Conservation (phyloP, 768 basidiomycete species). For the Termitomyces titanicus region DNA sequence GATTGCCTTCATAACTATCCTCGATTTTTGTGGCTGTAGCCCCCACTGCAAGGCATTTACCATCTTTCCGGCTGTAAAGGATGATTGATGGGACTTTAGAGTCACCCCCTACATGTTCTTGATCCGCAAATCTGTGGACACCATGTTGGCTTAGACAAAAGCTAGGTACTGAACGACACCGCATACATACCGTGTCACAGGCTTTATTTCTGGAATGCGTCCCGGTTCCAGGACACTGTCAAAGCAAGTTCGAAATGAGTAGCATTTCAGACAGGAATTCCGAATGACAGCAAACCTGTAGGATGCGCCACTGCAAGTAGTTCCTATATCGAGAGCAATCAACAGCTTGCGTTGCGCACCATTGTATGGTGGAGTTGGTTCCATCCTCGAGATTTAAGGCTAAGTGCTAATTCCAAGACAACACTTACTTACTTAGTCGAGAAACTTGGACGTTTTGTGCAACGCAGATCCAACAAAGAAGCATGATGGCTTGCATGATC, state of each 20-base stretch:
- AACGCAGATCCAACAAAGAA: conserved; percentile 15
- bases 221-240: conserved; percentile 31
- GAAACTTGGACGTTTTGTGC: neutral
- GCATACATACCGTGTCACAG: neutral
- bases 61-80: conserved; percentile 37
- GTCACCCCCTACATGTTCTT: conserved; percentile 38
- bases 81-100: conserved; percentile 42
- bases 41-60: conserved; percentile 36
- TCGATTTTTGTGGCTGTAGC: conserved; percentile 34
- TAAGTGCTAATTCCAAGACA: too few relatives aligned
- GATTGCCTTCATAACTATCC: conserved; percentile 31
- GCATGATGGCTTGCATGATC: conserved; percentile 5
- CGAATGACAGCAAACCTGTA: conserved; percentile 23
- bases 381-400: neutral
- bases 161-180: neutral
- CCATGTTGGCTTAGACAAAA: neutral
- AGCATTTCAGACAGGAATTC: neutral
- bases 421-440: too few relatives aligned
- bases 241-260: neutral
- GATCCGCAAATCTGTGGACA: conserved; percentile 40
- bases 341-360: conserved; percentile 36
- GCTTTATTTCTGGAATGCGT: conserved; percentile 16
- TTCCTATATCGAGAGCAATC: conserved; percentile 25
- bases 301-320: conserved; percentile 44
- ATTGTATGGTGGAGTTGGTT: conserved; percentile 24